Percentiles rank a stretch among this genome's conserved stretches.
These are phyloP conservation scores for Sporothrix phasma DNA, from an alignment of 2,329 filamentous ascomycete genomes.

Conservation along the genomic window DNA sequence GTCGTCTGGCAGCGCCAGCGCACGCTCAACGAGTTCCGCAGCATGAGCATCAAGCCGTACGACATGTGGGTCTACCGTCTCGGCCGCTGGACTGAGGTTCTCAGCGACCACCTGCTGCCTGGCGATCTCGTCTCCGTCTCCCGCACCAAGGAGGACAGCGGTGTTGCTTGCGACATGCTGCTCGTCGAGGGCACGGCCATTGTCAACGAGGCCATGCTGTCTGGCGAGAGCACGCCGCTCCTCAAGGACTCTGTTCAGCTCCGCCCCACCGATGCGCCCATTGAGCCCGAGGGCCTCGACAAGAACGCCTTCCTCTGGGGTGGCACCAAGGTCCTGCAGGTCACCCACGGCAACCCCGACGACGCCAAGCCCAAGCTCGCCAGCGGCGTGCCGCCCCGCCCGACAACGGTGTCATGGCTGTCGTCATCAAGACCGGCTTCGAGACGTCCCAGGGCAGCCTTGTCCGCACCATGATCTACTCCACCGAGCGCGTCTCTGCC, in stretches of 20 bases:
- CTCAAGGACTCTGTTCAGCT: constrained; percentile 94
- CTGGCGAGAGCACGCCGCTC: constrained; percentile 91
- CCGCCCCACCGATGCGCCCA: constrained; percentile 64
- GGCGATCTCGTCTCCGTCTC: constrained; percentile 88
- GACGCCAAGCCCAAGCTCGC: constrained; percentile 61
- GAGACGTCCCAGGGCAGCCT: constrained; percentile 97
- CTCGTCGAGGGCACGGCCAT: constrained; percentile 91
- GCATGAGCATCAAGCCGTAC: constrained; percentile 99
- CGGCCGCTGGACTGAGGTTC: constrained; percentile 77
- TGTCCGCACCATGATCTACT: constrained; percentile 99
- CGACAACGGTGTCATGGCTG: constrained; percentile 85
- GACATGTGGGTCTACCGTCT: constrained; percentile 83
- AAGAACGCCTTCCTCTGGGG: constrained; percentile 96
- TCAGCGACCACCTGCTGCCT: constrained; percentile 84
- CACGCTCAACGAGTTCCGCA: constrained; percentile 90
- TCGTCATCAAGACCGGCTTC: constrained; percentile 95
- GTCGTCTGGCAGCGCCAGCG: constrained; percentile 98
- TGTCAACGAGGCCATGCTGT: constrained; percentile 98
- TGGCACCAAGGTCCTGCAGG: constrained; percentile 92
- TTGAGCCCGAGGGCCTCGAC: constrained; percentile 86
- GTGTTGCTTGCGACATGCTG: constrained; percentile 94
- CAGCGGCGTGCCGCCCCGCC: constrained; percentile 77
- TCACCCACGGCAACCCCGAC: constrained; percentile 75
- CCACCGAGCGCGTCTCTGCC: constrained; percentile 95
- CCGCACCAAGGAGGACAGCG: constrained; percentile 91